Evolutionary conservation across 495 filamentous ascomycete species (phyloP).

Genomic region (Aspergillus carlsbadensis): DNA sequence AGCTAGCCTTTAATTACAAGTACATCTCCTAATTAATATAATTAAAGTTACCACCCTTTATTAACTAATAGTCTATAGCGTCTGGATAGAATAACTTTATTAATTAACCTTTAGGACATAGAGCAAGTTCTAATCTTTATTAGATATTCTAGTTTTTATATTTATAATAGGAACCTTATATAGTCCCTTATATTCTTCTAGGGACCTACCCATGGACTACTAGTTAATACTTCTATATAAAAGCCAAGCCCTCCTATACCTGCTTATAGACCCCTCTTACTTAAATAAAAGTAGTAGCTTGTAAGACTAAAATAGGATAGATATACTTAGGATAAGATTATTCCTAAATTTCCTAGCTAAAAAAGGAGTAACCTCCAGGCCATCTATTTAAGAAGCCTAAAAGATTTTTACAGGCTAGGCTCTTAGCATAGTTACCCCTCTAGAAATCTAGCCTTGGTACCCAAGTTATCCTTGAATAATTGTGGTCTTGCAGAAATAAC

Average conservation of each 20-base stretch:
- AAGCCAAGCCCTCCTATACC: not conserved
- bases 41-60: not conserved
- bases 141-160: constrained; percentile 1
- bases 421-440: not conserved
- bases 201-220: not conserved
- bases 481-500: not conserved
- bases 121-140: constrained; percentile 1
- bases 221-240: not conserved
- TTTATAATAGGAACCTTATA: not conserved
- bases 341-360: not conserved
- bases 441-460: not conserved
- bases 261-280: not conserved
- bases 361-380: constrained; percentile 3
- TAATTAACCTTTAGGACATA: not conserved
- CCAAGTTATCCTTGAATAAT: not conserved
- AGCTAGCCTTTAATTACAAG: not conserved
- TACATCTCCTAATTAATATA: not conserved
- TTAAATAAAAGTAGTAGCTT: not conserved
- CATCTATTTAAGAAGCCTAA: not conserved
- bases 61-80: not conserved
- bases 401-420: not conserved
- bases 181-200: not conserved
- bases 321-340: constrained; percentile 1
- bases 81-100: not conserved
- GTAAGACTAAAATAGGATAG: not conserved